These are phyloP conservation scores for Diaporthe humulicola DNA, from an alignment of 2,329 filamentous ascomycete genomes.

Conservation along the genomic window DNA sequence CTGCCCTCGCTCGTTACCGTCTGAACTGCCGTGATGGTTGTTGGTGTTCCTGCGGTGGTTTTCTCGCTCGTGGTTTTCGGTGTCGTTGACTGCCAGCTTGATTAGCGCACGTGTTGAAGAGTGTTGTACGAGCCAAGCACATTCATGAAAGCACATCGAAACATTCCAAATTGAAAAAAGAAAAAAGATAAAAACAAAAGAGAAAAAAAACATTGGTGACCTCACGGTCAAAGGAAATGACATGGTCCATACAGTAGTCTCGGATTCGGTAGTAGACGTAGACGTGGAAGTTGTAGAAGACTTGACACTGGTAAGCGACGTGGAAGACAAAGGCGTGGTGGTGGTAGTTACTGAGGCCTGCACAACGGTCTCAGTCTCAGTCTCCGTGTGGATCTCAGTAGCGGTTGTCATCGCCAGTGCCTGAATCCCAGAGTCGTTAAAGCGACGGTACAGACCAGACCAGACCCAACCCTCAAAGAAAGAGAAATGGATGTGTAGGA, in stretches of 20 bases:
- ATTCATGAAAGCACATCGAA: background rate
- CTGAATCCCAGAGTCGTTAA: slow-evolving; percentile 44
- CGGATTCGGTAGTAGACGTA: slow-evolving; percentile 27
- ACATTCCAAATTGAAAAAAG: background rate
- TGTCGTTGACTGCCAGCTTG: slow-evolving; percentile 40
- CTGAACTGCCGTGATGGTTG: slow-evolving; percentile 51
- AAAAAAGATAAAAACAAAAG: too few relatives aligned
- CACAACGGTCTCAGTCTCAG: slow-evolving; percentile 52
- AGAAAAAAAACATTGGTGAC: background rate
- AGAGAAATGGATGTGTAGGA: slow-evolving; percentile 26
- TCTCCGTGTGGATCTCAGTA: slow-evolving; percentile 39
- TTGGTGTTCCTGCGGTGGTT: slow-evolving; percentile 49
- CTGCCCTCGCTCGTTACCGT: slow-evolving; percentile 69
- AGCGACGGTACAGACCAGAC: slow-evolving; percentile 36
- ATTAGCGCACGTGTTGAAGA: slow-evolving; percentile 9
- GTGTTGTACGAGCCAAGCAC: background rate
- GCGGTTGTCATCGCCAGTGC: slow-evolving; percentile 42
- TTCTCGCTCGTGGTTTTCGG: slow-evolving; percentile 43
- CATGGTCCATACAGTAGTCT: slow-evolving; percentile 32
- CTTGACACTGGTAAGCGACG: slow-evolving; percentile 40
- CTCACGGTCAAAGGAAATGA: slow-evolving; percentile 1
- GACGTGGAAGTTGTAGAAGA: slow-evolving; percentile 35
- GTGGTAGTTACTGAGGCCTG: slow-evolving; percentile 52
- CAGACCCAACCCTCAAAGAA: slow-evolving; percentile 6
- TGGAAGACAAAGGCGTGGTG: slow-evolving; percentile 48